Evolutionary conservation across 116 monocot genomes (phyloP).

Genomic region (Trichopus zeylanicus): DNA sequence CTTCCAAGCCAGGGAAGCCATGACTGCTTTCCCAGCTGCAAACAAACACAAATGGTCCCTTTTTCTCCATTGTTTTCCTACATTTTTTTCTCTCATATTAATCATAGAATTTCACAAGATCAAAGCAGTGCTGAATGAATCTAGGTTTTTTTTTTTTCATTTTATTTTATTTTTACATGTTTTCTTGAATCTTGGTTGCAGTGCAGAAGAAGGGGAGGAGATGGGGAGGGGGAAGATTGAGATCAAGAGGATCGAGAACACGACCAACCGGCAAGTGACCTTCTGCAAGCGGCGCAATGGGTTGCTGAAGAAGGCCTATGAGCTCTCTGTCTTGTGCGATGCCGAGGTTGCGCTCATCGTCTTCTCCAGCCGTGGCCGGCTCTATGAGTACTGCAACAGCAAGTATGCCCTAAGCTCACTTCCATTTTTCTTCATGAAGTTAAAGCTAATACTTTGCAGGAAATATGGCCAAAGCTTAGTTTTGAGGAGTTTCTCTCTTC

Average conservation of each 20-base stretch:
- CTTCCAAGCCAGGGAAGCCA: not conserved
- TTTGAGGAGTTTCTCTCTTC: no score
- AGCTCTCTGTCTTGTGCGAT: conserved; percentile 28
- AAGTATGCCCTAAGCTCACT: conserved; percentile 1
- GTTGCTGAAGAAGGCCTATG: conserved; percentile 34
- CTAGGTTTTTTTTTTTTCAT: no score
- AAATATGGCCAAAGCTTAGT: no score
- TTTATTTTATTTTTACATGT: no score
- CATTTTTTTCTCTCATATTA: no score
- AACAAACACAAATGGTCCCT: no score
- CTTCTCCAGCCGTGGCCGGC: conserved; percentile 28
- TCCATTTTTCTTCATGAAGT: not conserved
- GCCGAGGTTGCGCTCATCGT: conserved; percentile 32
- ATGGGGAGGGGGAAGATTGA: conserved; percentile 40
- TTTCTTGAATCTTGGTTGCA: not conserved
- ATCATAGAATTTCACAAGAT: no score
- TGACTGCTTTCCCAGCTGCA: no score
- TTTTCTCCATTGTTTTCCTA: no score
- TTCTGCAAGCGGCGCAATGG: conserved; percentile 39
- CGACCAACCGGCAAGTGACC: conserved; percentile 34
- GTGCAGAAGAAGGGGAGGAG: conserved; percentile 1
- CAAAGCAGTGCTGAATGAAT: no score
- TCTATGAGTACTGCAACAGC: conserved; percentile 29
- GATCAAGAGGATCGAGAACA: conserved; percentile 41
- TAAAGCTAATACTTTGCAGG: no score